These are phyloP conservation scores for Hydrangea macrophylla DNA, from an alignment of 148 eudicot species.

Conservation along the genomic window DNA sequence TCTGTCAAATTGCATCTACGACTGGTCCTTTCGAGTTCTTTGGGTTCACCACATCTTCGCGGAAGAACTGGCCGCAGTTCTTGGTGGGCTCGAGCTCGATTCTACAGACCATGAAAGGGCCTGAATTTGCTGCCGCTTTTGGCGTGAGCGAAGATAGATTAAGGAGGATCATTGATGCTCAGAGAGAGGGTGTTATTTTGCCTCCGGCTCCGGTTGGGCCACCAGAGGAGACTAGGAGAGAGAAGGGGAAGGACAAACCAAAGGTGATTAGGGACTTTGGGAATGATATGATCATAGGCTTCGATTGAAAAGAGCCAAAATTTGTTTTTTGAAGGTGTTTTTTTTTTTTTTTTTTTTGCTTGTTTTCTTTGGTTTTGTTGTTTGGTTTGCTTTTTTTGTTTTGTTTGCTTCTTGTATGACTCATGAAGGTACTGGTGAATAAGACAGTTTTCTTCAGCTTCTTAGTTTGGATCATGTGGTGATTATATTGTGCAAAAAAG, in stretches of 20 bases:
- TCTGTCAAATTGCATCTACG: slow-evolving; percentile 83
- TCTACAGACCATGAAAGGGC: slow-evolving; percentile 52
- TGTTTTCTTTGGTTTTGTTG: too few species aligned
- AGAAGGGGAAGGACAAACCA: slow-evolving; percentile 11
- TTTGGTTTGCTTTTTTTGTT: too few species aligned
- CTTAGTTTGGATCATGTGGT: too few species aligned
- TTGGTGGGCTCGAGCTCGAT: slow-evolving; percentile 58
- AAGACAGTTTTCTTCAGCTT: too few species aligned
- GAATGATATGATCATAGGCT: slow-evolving; percentile 35
- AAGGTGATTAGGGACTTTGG: slow-evolving; percentile 24
- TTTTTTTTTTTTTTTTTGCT: too few species aligned
- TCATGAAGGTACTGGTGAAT: too few species aligned
- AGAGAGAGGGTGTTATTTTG: slow-evolving; percentile 47
- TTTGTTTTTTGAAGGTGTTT: too few species aligned
- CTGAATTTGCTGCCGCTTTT: slow-evolving; percentile 71
- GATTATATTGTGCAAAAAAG: too few species aligned
- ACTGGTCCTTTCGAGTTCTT: slow-evolving; percentile 78
- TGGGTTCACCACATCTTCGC: slow-evolving; percentile 74
- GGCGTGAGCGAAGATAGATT: slow-evolving; percentile 56
- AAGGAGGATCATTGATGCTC: slow-evolving; percentile 39
- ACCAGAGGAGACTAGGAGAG: slow-evolving; percentile 18
- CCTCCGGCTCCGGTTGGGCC: slow-evolving; percentile 53
- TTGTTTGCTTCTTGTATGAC: too few species aligned
- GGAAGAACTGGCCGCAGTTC: slow-evolving; percentile 70
- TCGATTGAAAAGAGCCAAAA: too few species aligned